A percentile compares a stretch with the other conserved stretches of the same genome.
Conservation (phyloP, 305 asterid genomes). For the Solanum hybrid region DNA sequence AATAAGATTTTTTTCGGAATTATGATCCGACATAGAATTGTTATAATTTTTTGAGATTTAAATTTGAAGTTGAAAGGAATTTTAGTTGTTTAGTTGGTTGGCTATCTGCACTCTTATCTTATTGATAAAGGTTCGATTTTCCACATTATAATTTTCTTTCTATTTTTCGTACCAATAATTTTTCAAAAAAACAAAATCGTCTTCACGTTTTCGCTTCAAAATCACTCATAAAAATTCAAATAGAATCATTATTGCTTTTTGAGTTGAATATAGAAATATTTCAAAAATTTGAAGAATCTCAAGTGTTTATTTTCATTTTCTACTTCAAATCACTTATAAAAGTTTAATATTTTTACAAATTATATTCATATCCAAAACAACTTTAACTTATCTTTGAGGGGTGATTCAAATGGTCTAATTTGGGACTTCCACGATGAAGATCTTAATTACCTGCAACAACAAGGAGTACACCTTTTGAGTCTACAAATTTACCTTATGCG, state of each 20-base stretch:
- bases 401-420: not conserved
- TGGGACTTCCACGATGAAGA: not conserved
- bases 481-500: too few species aligned
- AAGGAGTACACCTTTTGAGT: not conserved
- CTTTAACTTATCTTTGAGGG: not conserved
- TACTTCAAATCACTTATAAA: not conserved
- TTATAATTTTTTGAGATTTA: too few species aligned
- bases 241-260: not conserved
- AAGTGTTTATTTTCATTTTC: not conserved
- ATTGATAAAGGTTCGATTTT: not conserved
- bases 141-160: not conserved
- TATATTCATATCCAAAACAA: not conserved
- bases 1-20: not conserved
- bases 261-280: not conserved
- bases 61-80: not conserved
- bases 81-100: too few species aligned
- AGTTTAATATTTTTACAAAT: not conserved
- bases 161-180: too few species aligned
- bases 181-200: too few species aligned
- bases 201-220: not conserved
- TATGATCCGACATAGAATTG: not conserved
- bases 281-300: not conserved
- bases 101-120: accelerated
- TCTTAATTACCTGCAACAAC: too few species aligned
- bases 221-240: not conserved